phyloP scores from a whole-genome alignment of 129 eudicot genomes.

The Lactuca saligna region DNA sequence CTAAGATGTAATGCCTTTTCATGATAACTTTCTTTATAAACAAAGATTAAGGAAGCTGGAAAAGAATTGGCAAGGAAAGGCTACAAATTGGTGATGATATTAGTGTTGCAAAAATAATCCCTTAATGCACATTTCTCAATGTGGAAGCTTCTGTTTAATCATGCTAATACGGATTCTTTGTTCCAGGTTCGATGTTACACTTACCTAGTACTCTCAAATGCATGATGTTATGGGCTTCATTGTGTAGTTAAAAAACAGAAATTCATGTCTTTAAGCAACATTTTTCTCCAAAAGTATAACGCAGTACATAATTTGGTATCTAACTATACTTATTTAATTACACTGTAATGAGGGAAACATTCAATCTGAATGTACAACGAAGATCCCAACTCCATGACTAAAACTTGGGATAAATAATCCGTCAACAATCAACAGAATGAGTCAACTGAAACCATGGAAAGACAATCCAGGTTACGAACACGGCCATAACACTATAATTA shows the following conservation, averaged over 20 bases:
- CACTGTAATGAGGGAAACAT: background rate
- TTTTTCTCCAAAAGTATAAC: background rate
- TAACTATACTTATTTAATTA: background rate
- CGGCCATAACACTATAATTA: background rate
- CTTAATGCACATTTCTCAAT: background rate
- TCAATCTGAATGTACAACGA: background rate
- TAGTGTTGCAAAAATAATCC: slow-evolving; percentile 1
- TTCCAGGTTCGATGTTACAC: background rate
- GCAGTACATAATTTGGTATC: background rate
- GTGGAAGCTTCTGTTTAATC: background rate
- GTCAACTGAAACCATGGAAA: background rate
- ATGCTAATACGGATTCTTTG: too few species aligned
- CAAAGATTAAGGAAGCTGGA: background rate
- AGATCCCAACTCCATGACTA: slow-evolving; percentile 2
- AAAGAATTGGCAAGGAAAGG: background rate
- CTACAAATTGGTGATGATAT: background rate
- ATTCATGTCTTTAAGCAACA: background rate
- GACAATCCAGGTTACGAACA: background rate
- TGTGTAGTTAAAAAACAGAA: background rate
- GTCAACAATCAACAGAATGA: background rate
- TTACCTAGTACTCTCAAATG: background rate
- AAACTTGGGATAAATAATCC: background rate
- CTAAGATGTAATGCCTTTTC: too few species aligned
- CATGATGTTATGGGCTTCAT: background rate
- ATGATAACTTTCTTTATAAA: background rate